A percentile compares a stretch with the other conserved stretches of the same genome.
These are phyloP conservation scores for Grosmannia clavigera DNA, from an alignment of 2,329 filamentous ascomycete species.

Conservation along the genomic window DNA sequence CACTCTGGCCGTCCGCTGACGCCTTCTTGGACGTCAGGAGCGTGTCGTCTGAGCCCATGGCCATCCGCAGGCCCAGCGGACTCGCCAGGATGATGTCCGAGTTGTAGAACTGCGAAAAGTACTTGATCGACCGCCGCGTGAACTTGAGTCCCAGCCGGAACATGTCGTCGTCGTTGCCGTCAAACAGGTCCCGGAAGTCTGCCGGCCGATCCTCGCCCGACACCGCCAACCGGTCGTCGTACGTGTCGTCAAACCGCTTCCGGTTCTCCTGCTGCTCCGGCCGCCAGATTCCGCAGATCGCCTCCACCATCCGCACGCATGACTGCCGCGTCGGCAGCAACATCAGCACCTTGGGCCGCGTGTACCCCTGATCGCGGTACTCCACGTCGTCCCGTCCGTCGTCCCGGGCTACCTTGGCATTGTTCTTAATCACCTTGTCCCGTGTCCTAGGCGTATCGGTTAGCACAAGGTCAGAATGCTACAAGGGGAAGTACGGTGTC, in stretches of 20 bases:
- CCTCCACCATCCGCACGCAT: conserved; percentile 65
- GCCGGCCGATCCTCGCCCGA: conserved; percentile 51
- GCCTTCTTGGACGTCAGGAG: conserved; percentile 24
- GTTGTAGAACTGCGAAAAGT: conserved; percentile 89
- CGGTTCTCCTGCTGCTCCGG: conserved; percentile 92
- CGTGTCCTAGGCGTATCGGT: conserved; percentile 45
- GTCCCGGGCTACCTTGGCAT: conserved; percentile 53
- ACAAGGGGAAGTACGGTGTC: neutral
- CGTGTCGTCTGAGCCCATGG: conserved; percentile 65
- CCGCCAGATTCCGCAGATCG: conserved; percentile 61
- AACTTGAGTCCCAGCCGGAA: conserved; percentile 95
- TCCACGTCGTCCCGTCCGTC: conserved; percentile 54
- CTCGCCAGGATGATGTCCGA: conserved; percentile 91
- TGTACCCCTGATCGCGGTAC: conserved; percentile 87
- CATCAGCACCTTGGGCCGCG: conserved; percentile 83
- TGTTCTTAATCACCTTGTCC: conserved; percentile 87
- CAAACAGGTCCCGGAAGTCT: conserved; percentile 82
- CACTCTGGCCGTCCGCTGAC: conserved; percentile 32
- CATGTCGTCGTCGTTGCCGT: conserved; percentile 93
- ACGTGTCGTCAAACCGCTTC: conserved; percentile 80
- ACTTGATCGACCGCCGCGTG: conserved; percentile 89
- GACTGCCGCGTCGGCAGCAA: conserved; percentile 80
- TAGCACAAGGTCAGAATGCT: neutral
- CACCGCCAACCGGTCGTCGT: conserved; percentile 50
- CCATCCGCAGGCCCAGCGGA: conserved; percentile 78